Conservation (phyloP, 2,329 filamentous ascomycete genomes). For the Akanthomyces dipterigenus region DNA sequence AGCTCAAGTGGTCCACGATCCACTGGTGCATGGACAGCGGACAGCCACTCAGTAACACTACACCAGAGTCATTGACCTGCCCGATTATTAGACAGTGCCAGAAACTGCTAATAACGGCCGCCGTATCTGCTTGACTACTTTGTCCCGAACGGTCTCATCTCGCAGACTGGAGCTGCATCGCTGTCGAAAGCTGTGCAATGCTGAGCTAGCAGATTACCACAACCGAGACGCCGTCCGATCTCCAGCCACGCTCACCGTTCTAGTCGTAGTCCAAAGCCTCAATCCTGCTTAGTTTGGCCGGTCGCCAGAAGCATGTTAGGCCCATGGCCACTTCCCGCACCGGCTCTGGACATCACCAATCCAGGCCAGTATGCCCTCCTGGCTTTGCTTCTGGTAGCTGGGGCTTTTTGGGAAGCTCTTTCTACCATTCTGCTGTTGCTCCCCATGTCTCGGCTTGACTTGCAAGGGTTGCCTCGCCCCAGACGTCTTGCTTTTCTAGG, state of each 20-base stretch:
- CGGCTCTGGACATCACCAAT: not conserved
- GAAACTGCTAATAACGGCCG: not conserved
- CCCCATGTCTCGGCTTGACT: not conserved
- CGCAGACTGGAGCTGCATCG: not conserved
- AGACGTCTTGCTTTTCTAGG: not conserved
- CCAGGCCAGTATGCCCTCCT: not conserved
- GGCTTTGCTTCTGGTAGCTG: not conserved
- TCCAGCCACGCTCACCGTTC: not conserved
- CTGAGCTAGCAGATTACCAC: not conserved
- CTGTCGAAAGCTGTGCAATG: not conserved
- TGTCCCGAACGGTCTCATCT: not conserved
- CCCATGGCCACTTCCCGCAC: not conserved
- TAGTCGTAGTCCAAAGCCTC: not conserved
- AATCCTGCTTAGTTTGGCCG: not conserved
- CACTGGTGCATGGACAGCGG: not conserved
- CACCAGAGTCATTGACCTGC: not conserved
- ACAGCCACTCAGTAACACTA: too few species aligned
- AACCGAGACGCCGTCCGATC: constrained; percentile 2
- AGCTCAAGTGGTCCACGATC: not conserved
- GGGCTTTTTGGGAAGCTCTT: not conserved
- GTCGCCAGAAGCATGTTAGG: not conserved
- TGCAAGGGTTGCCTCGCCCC: not conserved
- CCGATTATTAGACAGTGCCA: not conserved
- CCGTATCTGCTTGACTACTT: not conserved
- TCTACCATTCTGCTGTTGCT: not conserved